These are phyloP conservation scores for Geotrichum reessii DNA, from an alignment of 1,139 yeast genomes.

Conservation along the genomic window DNA sequence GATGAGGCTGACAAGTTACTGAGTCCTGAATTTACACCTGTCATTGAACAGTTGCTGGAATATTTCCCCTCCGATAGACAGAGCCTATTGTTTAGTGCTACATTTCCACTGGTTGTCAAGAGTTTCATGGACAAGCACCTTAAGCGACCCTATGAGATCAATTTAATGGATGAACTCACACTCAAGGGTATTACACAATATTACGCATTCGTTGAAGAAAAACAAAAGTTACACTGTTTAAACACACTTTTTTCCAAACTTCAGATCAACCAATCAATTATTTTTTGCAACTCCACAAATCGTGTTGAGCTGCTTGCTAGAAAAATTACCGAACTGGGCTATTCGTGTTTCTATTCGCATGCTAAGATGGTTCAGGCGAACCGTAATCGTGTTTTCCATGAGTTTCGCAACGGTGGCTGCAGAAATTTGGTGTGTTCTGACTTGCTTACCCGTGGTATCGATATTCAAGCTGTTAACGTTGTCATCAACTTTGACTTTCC, in stretches of 20 bases:
- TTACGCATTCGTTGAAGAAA: constrained; percentile 96
- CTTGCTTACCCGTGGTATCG: constrained; percentile 95
- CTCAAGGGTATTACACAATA: constrained; percentile 93
- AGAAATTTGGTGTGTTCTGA: constrained; percentile 96
- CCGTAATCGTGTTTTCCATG: constrained; percentile 96
- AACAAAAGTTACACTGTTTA: constrained; percentile 89
- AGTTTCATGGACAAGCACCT: constrained; percentile 88
- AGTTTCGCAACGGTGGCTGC: constrained; percentile 96
- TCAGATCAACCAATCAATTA: constrained; percentile 92
- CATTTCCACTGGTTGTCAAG: constrained; percentile 92
- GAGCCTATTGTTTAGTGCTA: constrained; percentile 85
- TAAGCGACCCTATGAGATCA: constrained; percentile 89
- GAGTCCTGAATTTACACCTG: constrained; percentile 80
- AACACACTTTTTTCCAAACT: constrained; percentile 91
- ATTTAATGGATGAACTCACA: constrained; percentile 95
- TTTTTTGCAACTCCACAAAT: constrained; percentile 92
- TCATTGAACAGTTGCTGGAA: constrained; percentile 79
- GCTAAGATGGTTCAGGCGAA: constrained; percentile 98
- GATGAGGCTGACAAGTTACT: constrained; percentile 98
- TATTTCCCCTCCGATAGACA: constrained; percentile 80
- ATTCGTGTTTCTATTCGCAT: constrained; percentile 94
- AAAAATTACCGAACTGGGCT: constrained; percentile 92
- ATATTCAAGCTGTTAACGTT: constrained; percentile 97
- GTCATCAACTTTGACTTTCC: constrained; percentile 98
- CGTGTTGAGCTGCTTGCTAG: constrained; percentile 94